Percentiles rank a stretch among this genome's conserved stretches.
These are phyloP conservation scores for Phenoliferia sp. DNA, from an alignment of 1,284 basidiomycete species.

Conservation along the genomic window DNA sequence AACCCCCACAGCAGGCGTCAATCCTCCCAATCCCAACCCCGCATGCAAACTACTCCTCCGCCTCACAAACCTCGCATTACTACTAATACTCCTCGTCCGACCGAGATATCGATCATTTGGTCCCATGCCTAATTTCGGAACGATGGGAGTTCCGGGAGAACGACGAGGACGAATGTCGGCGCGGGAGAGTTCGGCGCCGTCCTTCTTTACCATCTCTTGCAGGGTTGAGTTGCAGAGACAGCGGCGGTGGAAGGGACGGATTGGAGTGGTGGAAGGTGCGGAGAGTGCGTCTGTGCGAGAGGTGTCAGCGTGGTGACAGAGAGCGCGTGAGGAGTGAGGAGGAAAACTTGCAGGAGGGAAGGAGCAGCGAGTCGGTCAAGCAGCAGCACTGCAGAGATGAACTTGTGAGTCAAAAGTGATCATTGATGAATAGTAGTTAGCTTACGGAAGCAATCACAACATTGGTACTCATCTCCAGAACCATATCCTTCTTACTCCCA, in stretches of 20 bases:
- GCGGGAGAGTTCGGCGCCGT: not conserved
- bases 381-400: not conserved
- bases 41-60: no score
- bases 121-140: not conserved
- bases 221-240: slow-evolving; percentile 20
- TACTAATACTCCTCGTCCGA: not conserved
- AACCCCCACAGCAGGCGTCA: no score
- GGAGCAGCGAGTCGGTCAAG: not conserved
- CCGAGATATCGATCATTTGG: not conserved
- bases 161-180: not conserved
- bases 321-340: not conserved
- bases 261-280: not conserved
- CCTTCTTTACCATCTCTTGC: slow-evolving; percentile 5
- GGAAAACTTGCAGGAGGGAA: not conserved
- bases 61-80: not conserved
- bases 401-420: not conserved
- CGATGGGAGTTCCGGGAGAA: not conserved
- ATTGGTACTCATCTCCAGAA: slow-evolving; percentile 7
- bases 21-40: no score
- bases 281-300: slow-evolving; percentile 18
- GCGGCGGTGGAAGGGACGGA: not conserved
- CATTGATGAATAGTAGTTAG: not conserved
- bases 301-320: not conserved
- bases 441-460: not conserved
- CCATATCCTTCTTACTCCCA: slow-evolving; percentile 13